These are phyloP conservation scores for Podospora pseudoanserina DNA, from an alignment of 495 filamentous ascomycete species.

Conservation along the genomic window DNA sequence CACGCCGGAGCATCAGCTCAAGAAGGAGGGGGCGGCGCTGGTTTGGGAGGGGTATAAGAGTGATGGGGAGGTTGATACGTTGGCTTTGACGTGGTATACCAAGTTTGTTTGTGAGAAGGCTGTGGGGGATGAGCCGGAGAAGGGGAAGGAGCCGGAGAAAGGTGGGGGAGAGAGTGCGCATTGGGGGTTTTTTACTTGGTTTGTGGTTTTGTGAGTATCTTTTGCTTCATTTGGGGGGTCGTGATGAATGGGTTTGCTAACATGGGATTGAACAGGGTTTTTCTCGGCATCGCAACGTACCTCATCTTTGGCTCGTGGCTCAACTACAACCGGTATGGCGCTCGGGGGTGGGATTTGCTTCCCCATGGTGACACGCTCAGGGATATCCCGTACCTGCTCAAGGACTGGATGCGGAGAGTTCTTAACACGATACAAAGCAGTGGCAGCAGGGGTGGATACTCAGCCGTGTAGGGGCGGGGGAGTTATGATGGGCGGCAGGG, in stretches of 20 bases:
- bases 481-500: not conserved
- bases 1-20: slow-evolving; percentile 46
- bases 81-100: slow-evolving; percentile 79
- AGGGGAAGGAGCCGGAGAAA: slow-evolving; percentile 17
- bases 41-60: slow-evolving; percentile 68
- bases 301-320: slow-evolving; percentile 98
- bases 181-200: slow-evolving; percentile 98
- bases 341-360: slow-evolving; percentile 90
- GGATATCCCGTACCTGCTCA: slow-evolving; percentile 86
- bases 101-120: slow-evolving; percentile 72
- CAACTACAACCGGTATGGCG: slow-evolving; percentile 96
- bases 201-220: slow-evolving; percentile 84
- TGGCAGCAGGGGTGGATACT: slow-evolving; percentile 82
- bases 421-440: slow-evolving; percentile 79
- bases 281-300: slow-evolving; percentile 82
- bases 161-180: slow-evolving; percentile 37
- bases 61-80: slow-evolving; percentile 45
- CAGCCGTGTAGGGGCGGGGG: slow-evolving; percentile 63
- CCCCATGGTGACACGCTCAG: slow-evolving; percentile 90
- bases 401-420: slow-evolving; percentile 77
- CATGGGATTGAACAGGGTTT: slow-evolving; percentile 53
- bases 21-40: slow-evolving; percentile 55
- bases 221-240: not conserved
- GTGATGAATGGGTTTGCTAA: slow-evolving; percentile 1
- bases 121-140: slow-evolving; percentile 36